A percentile compares a stretch with the other conserved stretches of the same genome.
These are phyloP conservation scores for Pyricularia pennisetigena DNA, from an alignment of 2,329 filamentous ascomycete genomes.

Conservation along the genomic window DNA sequence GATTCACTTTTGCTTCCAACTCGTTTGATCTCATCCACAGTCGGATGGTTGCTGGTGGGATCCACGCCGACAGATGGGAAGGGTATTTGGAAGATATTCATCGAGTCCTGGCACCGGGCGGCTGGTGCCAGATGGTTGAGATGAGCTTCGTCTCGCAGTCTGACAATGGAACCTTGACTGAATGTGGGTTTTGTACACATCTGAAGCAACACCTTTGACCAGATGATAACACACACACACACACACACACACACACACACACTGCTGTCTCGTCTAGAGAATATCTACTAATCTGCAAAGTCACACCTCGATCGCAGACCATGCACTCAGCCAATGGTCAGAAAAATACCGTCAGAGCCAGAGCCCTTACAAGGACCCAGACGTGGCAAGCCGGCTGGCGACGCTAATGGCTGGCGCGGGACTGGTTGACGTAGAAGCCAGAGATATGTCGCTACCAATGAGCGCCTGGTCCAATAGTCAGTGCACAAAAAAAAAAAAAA, in stretches of 20 bases:
- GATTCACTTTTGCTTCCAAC: conserved; percentile 58
- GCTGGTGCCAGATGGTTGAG: conserved; percentile 86
- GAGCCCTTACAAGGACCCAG: conserved; percentile 55
- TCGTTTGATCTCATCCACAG: conserved; percentile 81
- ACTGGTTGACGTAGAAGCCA: conserved; percentile 57
- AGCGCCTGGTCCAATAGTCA: conserved; percentile 60
- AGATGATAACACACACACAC: too few relatives aligned
- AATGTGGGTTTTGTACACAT: conserved; percentile 30
- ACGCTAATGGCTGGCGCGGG: conserved; percentile 50
- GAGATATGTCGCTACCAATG: conserved; percentile 57
- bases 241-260: too few relatives aligned
- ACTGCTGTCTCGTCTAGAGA: neutral
- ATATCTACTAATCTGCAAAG: neutral
- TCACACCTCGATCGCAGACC: conserved; percentile 27
- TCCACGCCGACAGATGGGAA: conserved; percentile 63
- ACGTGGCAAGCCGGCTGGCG: conserved; percentile 51
- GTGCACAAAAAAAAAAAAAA: conserved; percentile 10
- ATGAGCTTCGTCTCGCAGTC: conserved; percentile 80
- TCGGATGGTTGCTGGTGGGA: conserved; percentile 59
- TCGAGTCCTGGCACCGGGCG: conserved; percentile 60
- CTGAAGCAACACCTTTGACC: neutral
- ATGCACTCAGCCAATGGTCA: conserved; percentile 61
- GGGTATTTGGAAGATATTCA: conserved; percentile 69
- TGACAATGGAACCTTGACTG: conserved; percentile 67
- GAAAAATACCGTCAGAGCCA: conserved; percentile 51